These are phyloP conservation scores for Curvularia sp. DNA, from an alignment of 2,329 filamentous ascomycete genomes.

Conservation along the genomic window DNA sequence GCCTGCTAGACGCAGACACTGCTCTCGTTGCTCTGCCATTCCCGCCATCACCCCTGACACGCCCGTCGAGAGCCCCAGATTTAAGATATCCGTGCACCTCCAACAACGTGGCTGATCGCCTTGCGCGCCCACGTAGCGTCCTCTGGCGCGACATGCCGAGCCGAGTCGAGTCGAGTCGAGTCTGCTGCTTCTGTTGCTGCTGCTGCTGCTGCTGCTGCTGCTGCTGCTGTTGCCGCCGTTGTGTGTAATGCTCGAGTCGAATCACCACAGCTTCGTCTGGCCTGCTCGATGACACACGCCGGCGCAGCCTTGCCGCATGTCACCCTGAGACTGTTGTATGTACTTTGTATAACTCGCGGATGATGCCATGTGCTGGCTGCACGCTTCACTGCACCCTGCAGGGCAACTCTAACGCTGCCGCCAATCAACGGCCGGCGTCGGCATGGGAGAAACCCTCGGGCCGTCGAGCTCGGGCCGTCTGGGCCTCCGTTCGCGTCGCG, in stretches of 20 bases:
- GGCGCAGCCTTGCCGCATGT: not conserved
- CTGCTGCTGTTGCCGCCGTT: not conserved
- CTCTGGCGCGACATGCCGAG: not conserved
- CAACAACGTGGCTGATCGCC: conserved; percentile 18
- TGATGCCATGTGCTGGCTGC: not conserved
- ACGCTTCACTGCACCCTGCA: conserved; percentile 6
- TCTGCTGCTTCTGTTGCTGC: not conserved
- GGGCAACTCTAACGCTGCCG: conserved; percentile 3
- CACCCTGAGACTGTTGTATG: no score
- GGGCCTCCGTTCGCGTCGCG: conserved; percentile 2
- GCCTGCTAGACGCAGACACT: conserved; percentile 5
- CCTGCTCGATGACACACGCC: not conserved
- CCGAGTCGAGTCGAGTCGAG: not conserved
- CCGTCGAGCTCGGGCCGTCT: conserved; percentile 5
- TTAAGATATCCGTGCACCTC: conserved; percentile 12
- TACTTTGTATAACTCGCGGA: no score
- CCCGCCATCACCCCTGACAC: not conserved
- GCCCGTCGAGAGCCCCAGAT: conserved; percentile 6
- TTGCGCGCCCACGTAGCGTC: not conserved
- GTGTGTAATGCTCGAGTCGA: not conserved
- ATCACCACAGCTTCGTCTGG: not conserved
- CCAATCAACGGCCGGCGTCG: conserved; percentile 7
- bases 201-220: conserved; percentile 6
- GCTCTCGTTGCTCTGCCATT: not conserved
- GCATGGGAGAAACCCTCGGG: conserved; percentile 1